Evolutionary conservation across 257 asterid genomes (phyloP).

Genomic region (Capsicum chinense): DNA sequence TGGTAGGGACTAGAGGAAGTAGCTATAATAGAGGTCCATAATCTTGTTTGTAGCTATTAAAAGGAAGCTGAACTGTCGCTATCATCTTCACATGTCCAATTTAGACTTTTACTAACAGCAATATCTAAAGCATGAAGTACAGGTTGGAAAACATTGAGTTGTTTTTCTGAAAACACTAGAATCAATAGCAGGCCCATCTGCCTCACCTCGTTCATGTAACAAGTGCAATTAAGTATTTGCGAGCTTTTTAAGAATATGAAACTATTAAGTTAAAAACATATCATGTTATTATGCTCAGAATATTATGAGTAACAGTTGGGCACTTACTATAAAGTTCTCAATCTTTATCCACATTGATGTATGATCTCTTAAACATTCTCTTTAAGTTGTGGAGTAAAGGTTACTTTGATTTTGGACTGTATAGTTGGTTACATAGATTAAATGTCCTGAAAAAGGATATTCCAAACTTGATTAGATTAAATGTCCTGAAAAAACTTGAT

Average conservation of each 20-base stretch:
- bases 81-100: not conserved
- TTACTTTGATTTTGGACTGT: not conserved
- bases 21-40: not conserved
- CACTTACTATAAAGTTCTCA: not conserved
- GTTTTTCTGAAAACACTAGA: not conserved
- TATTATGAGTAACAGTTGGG: not conserved
- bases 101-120: not conserved
- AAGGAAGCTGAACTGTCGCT: not conserved
- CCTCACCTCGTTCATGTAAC: not conserved
- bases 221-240: not conserved
- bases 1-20: not conserved
- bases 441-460: not conserved
- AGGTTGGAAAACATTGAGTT: slow-evolving; percentile 5
- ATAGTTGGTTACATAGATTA: not conserved
- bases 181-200: not conserved
- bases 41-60: not conserved
- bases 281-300: not conserved
- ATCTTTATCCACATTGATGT: not conserved
- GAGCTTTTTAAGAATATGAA: not conserved
- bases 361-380: not conserved
- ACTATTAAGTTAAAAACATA: not conserved
- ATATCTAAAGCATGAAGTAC: not conserved
- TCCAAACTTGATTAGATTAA: not conserved
- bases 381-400: not conserved
- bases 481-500: not conserved